Evolutionary conservation across 2,329 filamentous ascomycete genomes (phyloP), one percentile per base, ranked within the genome.

Genomic region (Domatiomyces globalis): DNA sequence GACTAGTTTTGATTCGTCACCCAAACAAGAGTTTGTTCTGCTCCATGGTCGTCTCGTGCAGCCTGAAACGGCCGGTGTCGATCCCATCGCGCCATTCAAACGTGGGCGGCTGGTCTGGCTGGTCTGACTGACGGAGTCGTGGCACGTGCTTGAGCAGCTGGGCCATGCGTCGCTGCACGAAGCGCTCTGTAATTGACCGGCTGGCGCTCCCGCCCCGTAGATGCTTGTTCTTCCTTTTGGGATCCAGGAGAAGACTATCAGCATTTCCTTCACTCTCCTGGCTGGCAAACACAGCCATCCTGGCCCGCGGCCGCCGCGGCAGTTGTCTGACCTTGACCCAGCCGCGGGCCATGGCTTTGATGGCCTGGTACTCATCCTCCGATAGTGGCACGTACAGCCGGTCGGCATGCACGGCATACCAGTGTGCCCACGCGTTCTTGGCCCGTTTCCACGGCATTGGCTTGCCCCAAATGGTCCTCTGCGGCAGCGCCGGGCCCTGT

Each of bases 331-430:
- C 58, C 3, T 62, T 52, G 19, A 49, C 60, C 12, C 39, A 45
- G 19, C 54, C 54, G 12, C 45, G 52, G 1, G 67, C 59, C 15
- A 71, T 51, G 1, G 62, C 63, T 19, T 65, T 59, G 33, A 73
- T 50, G 5, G 61, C 58, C 20, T 56, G 51, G 45, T 67, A 63
- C 25, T 72, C 68, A 4, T 59, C 20, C 43, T 65, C 63, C 12
- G 69, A 65, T 4, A 72, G 56, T 3, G 69, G 69, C 10, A 70
- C 69, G 4, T 70, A 56, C 12, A 69, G 54, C 46, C 58, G 61
- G 0, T 57, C 48, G 17, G 67, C 51, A 25, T 64, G 56, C 18
- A 51, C 56, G 1, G 57, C 51, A 55, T 70, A 71, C 68, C 69
- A 72, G 48, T 61, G 56, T 42, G 57, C 63, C 33, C 65, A 63